phyloP scores from a whole-genome alignment of 495 filamentous ascomycete species.

The Lophiostoma macrostomum region DNA sequence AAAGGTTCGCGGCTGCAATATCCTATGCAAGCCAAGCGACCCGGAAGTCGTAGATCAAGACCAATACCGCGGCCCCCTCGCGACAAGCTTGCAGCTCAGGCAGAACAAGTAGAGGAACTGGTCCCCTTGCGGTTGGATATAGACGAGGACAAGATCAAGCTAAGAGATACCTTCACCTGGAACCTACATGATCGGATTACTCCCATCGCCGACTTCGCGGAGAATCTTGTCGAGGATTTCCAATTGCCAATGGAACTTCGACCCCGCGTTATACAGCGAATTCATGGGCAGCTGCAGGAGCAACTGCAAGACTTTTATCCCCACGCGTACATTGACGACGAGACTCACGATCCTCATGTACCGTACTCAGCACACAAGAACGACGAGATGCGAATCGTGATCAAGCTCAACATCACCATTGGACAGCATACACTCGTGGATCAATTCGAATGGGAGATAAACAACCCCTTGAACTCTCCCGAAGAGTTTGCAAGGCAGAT shows the following conservation, averaged over 20 bases:
- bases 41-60: constrained; percentile 69
- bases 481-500: constrained; percentile 90
- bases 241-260: constrained; percentile 66
- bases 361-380: constrained; percentile 96
- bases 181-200: constrained; percentile 90
- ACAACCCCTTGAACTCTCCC: constrained; percentile 86
- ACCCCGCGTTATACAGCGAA: constrained; percentile 65
- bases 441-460: constrained; percentile 99
- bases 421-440: constrained; percentile 91
- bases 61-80: constrained; percentile 70
- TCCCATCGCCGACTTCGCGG: constrained; percentile 73
- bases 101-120: constrained; percentile 84
- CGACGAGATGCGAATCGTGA: constrained; percentile 93
- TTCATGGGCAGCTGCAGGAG: constrained; percentile 76
- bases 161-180: constrained; percentile 98
- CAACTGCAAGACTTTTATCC: constrained; percentile 92
- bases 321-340: constrained; percentile 83
- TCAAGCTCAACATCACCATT: constrained; percentile 97
- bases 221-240: constrained; percentile 89
- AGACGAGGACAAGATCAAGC: constrained; percentile 91
- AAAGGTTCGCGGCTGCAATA: constrained; percentile 62
- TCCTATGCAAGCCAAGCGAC: constrained; percentile 65
- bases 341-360: constrained; percentile 81
- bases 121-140: constrained; percentile 90
- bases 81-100: constrained; percentile 79